Percentiles rank a stretch among this genome's conserved stretches.
phyloP scores from a whole-genome alignment of 1,284 basidiomycete species.

The Schizophyllum amplum region DNA sequence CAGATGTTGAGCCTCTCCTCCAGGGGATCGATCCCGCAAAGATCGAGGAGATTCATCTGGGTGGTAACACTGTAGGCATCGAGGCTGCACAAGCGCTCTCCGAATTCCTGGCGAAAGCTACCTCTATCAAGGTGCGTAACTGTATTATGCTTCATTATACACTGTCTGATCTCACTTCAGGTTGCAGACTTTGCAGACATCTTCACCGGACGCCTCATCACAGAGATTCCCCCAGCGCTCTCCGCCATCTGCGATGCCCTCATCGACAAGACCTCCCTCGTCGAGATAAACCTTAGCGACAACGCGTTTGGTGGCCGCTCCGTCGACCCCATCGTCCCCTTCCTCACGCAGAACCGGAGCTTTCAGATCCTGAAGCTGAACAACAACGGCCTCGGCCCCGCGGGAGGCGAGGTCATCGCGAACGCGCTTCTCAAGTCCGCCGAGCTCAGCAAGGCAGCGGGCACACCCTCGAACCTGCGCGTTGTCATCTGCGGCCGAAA shows the following conservation, averaged over 20 bases:
- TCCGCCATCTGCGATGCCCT: conserved; percentile 86
- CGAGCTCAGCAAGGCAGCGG: conserved; percentile 55
- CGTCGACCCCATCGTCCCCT: conserved; percentile 90
- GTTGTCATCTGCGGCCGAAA: conserved; percentile 92
- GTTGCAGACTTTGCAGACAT: conserved; percentile 96
- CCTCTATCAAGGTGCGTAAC: conserved; percentile 56
- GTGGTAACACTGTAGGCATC: conserved; percentile 94
- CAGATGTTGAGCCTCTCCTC: conserved; percentile 77
- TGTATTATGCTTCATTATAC: conserved; percentile 12
- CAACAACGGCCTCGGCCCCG: conserved; percentile 97
- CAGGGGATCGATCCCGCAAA: conserved; percentile 55
- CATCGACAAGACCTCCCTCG: conserved; percentile 69
- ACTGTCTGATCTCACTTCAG: conserved; percentile 32
- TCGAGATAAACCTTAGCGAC: conserved; percentile 89
- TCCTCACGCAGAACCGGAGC: conserved; percentile 74
- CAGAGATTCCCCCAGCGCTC: conserved; percentile 90
- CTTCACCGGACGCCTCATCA: conserved; percentile 94
- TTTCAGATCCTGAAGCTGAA: conserved; percentile 86
- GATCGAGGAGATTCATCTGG: conserved; percentile 87
- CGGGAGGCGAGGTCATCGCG: conserved; percentile 83
- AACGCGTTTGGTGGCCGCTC: conserved; percentile 97
- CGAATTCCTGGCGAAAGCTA: conserved; percentile 68
- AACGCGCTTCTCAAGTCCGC: conserved; percentile 80
- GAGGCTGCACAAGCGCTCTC: conserved; percentile 86
- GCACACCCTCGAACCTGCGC: conserved; percentile 64